Evolutionary conservation across 345 rosid species (phyloP).

Genomic region (Brassica incana): DNA sequence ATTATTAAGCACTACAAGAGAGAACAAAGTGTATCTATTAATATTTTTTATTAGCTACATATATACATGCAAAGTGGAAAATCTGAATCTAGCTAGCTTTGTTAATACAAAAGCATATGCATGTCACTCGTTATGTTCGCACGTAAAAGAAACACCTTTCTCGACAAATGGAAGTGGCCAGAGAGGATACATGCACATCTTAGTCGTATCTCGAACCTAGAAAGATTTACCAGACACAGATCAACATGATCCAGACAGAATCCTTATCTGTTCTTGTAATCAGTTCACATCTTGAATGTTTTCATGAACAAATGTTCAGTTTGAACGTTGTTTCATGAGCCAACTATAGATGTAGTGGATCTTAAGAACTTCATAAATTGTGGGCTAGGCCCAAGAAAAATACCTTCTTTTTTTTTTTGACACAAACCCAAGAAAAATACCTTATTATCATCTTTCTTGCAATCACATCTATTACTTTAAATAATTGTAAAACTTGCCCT

Average conservation of each 20-base stretch:
- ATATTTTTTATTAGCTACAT: neutral
- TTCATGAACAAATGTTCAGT: neutral
- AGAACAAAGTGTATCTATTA: neutral
- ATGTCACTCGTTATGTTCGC: neutral
- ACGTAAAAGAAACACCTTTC: constrained; percentile 5
- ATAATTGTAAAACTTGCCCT: neutral
- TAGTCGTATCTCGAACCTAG: constrained; percentile 6
- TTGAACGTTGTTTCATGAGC: neutral
- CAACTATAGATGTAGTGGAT: neutral
- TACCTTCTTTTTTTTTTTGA: too few species aligned
- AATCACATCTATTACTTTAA: neutral
- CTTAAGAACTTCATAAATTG: neutral
- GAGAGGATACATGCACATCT: constrained; percentile 13
- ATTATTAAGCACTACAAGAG: neutral
- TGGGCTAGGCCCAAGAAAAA: constrained; percentile 22
- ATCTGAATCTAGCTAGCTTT: neutral
- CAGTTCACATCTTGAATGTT: neutral
- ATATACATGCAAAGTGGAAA: neutral
- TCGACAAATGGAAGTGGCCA: constrained; percentile 20
- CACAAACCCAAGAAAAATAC: neutral
- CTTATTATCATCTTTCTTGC: neutral
- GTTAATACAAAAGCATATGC: constrained; percentile 15
- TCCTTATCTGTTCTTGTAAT: constrained; percentile 16
- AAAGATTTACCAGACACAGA: constrained; percentile 22
- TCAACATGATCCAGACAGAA: constrained; percentile 24